Conservation (phyloP, 2,329 filamentous ascomycete species). For the Alternaria sp. region DNA sequence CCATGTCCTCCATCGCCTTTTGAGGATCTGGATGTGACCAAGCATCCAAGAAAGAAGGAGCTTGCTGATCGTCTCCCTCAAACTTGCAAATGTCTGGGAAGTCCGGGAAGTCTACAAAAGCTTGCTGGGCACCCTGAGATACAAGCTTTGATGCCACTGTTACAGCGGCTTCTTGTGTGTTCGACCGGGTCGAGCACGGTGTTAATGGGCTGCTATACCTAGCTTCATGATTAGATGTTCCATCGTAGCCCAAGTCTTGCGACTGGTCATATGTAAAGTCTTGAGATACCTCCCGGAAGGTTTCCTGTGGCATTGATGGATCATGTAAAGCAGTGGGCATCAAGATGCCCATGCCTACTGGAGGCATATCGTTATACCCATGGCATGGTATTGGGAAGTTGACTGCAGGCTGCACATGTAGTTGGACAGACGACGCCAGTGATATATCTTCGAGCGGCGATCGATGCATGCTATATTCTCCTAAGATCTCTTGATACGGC, state of each 20-base stretch:
- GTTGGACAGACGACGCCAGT: not conserved
- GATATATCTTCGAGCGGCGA: not conserved
- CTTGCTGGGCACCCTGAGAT: not conserved
- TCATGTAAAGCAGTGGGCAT: not conserved
- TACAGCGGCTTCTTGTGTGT: conserved; percentile 7
- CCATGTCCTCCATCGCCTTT: not conserved
- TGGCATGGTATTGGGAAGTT: not conserved
- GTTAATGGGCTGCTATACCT: not conserved
- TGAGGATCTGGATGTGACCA: not conserved
- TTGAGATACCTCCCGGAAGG: not conserved
- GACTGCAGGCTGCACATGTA: not conserved
- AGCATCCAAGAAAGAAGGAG: not conserved
- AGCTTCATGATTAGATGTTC: not conserved
- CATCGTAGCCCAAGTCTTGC: not conserved
- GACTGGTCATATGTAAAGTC: not conserved
- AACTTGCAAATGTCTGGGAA: conserved; percentile 7
- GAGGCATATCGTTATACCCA: not conserved
- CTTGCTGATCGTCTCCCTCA: not conserved
- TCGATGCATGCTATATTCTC: not conserved
- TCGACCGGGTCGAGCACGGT: not conserved
- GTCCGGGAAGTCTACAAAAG: not conserved
- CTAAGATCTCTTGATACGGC: not conserved
- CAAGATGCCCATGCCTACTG: not conserved
- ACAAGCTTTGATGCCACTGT: conserved; percentile 1
- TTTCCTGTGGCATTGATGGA: not conserved